Percentiles rank a stretch among this genome's conserved stretches.
These are phyloP conservation scores for Cadophora malorum DNA, from an alignment of 2,329 filamentous ascomycete species.

Conservation along the genomic window DNA sequence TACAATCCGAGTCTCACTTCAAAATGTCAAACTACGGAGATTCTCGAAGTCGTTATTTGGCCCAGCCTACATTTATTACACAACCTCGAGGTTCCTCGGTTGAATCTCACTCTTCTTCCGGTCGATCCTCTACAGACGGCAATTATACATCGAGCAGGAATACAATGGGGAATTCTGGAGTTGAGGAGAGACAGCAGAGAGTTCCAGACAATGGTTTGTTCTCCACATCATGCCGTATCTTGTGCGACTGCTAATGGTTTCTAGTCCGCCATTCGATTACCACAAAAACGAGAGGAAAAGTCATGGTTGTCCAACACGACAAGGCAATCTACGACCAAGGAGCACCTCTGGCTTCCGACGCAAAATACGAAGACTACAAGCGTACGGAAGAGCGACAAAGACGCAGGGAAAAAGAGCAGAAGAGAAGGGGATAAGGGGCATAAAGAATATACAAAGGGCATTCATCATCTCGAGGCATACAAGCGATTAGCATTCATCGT, in stretches of 20 bases:
- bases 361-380: conserved; percentile 31
- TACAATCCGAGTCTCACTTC: conserved; percentile 12
- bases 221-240: background rate
- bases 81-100: conserved; percentile 28
- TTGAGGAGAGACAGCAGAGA: conserved; percentile 16
- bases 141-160: conserved; percentile 25
- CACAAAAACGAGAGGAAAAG: conserved; percentile 14
- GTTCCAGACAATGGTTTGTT: conserved; percentile 37
- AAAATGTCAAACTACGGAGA: conserved; percentile 25
- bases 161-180: conserved; percentile 24
- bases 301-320: conserved; percentile 26
- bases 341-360: conserved; percentile 24
- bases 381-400: conserved; percentile 12
- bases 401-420: background rate
- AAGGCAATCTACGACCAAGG: conserved; percentile 21
- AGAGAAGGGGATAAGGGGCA: conserved; percentile 1
- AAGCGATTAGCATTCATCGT: conserved; percentile 12
- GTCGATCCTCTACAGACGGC: conserved; percentile 23
- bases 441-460: background rate
- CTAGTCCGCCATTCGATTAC: conserved; percentile 26
- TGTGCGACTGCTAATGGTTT: conserved; percentile 13
- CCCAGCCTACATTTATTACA: conserved; percentile 23
- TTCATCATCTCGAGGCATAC: background rate
- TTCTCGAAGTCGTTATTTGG: conserved; percentile 18
- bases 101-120: conserved; percentile 29